Evolutionary conservation across 164 flowering plant genomes (phyloP), one percentile per base, ranked within the genome.

Genomic region (Liriodendron chinense): DNA sequence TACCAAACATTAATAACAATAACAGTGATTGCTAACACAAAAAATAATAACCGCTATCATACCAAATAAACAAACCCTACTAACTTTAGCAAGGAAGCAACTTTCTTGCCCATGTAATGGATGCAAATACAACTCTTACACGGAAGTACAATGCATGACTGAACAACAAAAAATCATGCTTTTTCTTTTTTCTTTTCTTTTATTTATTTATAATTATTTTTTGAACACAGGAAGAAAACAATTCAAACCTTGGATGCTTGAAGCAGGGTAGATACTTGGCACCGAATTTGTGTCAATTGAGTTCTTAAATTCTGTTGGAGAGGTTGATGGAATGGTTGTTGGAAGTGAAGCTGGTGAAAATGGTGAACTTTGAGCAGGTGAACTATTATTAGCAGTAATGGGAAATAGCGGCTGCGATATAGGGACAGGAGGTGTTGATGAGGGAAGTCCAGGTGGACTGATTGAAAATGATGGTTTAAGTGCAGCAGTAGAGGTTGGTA

Each of bases 361-460:
- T 57, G 91, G 84, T 75, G 88, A 84, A 78, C 83, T 84, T 74
- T 87, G 96, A 77, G 82, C 63, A 23, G 90, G 77, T 22, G 78
- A 66, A 77, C 71, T 86, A 81, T 69, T 85, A 78, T 63, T 87
- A 76, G 75, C 74, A 70, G 80, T 86, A 76, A 91, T 86, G 62
- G 98, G 99, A 69, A 96, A 96, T 64, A 96, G 80, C 1, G 98
- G 99, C 74, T 94, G 98, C 23, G 97, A 87, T 64, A 89, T 89
- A 78, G 95, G 78, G 77, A 74, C 76, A 75, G 88, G 75, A 65
- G 88, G 80, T 12, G 86, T 63, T 43, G 89, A 68, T 68, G 88
- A 73, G 24, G 92, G 86, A 68, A 92, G 68, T 67, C 93, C 98
- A 76, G 93, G 97, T 71, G 98, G 93, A 73, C 84, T 73, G 34